Conservation (phyloP, 2,329 filamentous ascomycete species). For the Tolypocladium ophioglossoides region DNA sequence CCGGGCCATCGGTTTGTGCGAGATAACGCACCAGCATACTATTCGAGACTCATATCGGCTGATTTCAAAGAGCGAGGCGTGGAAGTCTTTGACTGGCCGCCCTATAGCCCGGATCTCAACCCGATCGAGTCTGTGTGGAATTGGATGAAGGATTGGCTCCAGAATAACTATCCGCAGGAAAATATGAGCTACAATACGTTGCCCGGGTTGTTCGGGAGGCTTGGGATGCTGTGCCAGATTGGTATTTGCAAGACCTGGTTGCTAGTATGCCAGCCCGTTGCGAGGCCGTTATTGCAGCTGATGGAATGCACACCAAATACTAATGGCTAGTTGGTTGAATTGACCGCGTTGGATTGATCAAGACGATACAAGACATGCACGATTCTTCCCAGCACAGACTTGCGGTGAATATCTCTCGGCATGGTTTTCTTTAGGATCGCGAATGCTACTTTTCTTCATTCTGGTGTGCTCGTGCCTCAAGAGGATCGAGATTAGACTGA, state of each 20-base stretch:
- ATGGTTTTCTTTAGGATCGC: neutral
- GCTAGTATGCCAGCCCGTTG: neutral
- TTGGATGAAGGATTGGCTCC: neutral
- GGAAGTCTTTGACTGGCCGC: neutral
- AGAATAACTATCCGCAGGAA: neutral
- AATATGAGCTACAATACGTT: neutral
- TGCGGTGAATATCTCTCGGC: neutral
- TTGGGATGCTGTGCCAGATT: neutral
- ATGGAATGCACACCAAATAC: too few relatives aligned
- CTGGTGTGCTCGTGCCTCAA: conserved; percentile 19
- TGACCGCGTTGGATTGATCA: too few relatives aligned
- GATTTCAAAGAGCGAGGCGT: neutral
- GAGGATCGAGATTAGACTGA: conserved; percentile 21
- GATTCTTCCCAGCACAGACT: too few relatives aligned
- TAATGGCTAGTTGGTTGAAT: too few relatives aligned
- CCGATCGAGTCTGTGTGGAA: neutral
- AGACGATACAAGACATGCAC: too few relatives aligned
- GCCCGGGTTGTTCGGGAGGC: neutral
- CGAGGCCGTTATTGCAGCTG: neutral
- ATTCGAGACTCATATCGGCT: too few relatives aligned
- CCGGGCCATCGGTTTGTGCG: neutral
- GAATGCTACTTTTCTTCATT: conserved; percentile 12
- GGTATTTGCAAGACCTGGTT: neutral
- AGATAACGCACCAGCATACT: neutral
- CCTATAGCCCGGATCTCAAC: neutral